Percentiles rank a stretch among this genome's conserved stretches.
These are phyloP conservation scores for Geranium rotundifolium DNA, from an alignment of 345 rosid species.

Conservation along the genomic window DNA sequence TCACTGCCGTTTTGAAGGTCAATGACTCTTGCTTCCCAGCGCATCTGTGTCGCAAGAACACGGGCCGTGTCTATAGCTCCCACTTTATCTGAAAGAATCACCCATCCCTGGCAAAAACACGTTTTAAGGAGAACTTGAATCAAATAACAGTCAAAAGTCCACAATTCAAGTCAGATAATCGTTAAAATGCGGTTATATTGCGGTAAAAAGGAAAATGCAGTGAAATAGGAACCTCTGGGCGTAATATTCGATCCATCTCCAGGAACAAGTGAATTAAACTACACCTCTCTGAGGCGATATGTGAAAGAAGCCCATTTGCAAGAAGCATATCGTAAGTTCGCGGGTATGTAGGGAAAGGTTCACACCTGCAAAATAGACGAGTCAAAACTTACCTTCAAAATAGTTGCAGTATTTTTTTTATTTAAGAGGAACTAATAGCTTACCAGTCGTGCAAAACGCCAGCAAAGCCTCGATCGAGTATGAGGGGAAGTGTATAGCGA, in stretches of 20 bases:
- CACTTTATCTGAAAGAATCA: slow-evolving; percentile 60
- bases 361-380: slow-evolving; percentile 53
- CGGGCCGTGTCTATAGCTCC: slow-evolving; percentile 81
- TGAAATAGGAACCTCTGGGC: slow-evolving; percentile 66
- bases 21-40: slow-evolving; percentile 96
- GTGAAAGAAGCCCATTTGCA: slow-evolving; percentile 79
- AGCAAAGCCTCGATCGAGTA: slow-evolving; percentile 76
- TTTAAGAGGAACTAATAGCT: slow-evolving; percentile 14
- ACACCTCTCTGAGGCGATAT: slow-evolving; percentile 51
- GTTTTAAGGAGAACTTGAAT: no score
- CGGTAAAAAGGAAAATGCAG: neutral
- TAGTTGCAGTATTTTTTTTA: neutral
- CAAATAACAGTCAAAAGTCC: neutral
- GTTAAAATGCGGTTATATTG: no score
- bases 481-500: slow-evolving; percentile 69
- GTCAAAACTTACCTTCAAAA: neutral
- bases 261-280: slow-evolving; percentile 60
- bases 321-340: slow-evolving; percentile 95
- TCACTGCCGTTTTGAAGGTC: slow-evolving; percentile 93
- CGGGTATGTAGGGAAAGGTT: slow-evolving; percentile 95
- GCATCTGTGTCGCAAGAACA: slow-evolving; percentile 54
- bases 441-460: slow-evolving; percentile 97
- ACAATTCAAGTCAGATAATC: no score
- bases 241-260: slow-evolving; percentile 93
- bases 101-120: slow-evolving; percentile 66